Base-by-base conservation (phyloP, 148 eudicot species). In the Cornus suecica region DNA sequence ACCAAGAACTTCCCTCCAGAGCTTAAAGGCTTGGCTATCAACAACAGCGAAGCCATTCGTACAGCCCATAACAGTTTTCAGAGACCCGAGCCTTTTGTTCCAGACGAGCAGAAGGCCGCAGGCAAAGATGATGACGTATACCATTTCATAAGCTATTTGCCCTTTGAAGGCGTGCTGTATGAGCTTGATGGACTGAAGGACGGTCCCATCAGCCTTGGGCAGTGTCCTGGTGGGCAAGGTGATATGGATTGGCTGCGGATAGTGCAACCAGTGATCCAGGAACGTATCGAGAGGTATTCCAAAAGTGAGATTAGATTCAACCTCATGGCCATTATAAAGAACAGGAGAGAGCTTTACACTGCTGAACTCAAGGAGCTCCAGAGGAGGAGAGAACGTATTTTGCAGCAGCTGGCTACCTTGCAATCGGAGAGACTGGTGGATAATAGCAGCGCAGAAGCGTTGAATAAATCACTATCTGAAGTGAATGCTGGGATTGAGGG, bases 201-300 rank as follows among this genome's bases (percentile, higher is more conserved):
- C 71, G 98, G 98, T 0, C 98, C 99, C 37, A 96, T 96, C 67
- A 96, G 97, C 86, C 93, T 93, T n/a, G 99, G 99, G 14, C 94
- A 81, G 15, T 93, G 97, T 77, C 48, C 97, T 16, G 93, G 91
- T 66, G 94, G 94, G 68, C 97, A 88, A 86, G 80, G 78, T 83
- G 94, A 92, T 58, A 52, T 82, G 9, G 99, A 88, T 61, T 96
- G 99, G 99, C 65, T 96, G 22, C 72, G 42, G 34, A 73, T 90
- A 86, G 97, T 93, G 48, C 94, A 91, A 58, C 99, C 99, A 0
- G 87, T 91, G 64, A 96, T 96, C 83, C 98, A 93, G 68, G 99
- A 93, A 75, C 87, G 99, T 70, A 91, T 96, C 29, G 97, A 96
- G 82, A 87, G 79, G 80, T 96, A 96, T 76, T 91, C 99, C 16